These are phyloP conservation scores for Gossypium turneri DNA, from an alignment of 345 rosid species.

Conservation along the genomic window DNA sequence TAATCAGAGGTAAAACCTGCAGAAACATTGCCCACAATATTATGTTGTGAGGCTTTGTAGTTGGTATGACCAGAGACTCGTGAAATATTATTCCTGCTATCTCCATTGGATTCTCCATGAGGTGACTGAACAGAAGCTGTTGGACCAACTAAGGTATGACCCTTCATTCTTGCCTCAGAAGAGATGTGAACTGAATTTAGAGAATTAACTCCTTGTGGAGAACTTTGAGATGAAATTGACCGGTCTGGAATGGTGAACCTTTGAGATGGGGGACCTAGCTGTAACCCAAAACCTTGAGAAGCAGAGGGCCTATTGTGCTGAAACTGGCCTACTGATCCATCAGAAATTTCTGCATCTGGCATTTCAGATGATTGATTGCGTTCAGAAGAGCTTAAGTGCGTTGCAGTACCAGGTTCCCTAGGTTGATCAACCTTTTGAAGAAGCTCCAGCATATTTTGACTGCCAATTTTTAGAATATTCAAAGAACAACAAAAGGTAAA, in stretches of 20 bases:
- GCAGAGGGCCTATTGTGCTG: constrained; percentile 50
- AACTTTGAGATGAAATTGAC: constrained; percentile 34
- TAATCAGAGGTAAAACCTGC: constrained; percentile 35
- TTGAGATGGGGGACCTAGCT: constrained; percentile 81
- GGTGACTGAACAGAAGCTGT: constrained; percentile 25
- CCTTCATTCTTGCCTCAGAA: constrained; percentile 41
- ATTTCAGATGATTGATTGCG: constrained; percentile 37
- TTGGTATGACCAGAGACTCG: constrained; percentile 33
- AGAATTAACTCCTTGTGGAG: constrained; percentile 28
- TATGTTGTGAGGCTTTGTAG: constrained; percentile 20
- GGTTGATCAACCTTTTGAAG: constrained; percentile 82
- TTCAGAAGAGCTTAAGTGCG: constrained; percentile 43
- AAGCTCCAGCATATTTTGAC: constrained; percentile 90
- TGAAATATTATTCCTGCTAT: constrained; percentile 29
- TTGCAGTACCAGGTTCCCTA: constrained; percentile 39
- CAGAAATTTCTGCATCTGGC: constrained; percentile 49
- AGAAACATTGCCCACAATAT: constrained; percentile 28
- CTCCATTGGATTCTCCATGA: constrained; percentile 42
- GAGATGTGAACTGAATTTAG: constrained; percentile 24
- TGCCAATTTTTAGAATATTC: constrained; percentile 28
- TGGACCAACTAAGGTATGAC: constrained; percentile 40
- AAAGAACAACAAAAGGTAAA: background rate
- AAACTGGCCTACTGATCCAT: constrained; percentile 49
- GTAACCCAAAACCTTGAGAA: constrained; percentile 78
- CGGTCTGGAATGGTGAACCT: constrained; percentile 35